Base-by-base conservation (phyloP, 106 monocot species). In the Dioscorea dumetorum region DNA sequence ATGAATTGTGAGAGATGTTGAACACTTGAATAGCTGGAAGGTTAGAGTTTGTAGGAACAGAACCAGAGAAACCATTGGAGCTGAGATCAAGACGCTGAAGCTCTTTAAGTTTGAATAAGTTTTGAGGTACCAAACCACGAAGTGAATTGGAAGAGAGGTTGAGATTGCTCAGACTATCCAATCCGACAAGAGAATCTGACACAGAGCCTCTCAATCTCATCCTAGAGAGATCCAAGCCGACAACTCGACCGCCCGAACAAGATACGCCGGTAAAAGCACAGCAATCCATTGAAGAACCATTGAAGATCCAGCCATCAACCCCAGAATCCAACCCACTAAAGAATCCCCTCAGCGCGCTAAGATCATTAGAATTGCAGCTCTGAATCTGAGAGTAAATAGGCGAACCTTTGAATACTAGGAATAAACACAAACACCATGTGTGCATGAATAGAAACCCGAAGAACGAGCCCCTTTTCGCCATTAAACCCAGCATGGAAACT, bases 81-180 rank as follows among this genome's bases (percentile, higher is more conserved):
- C 95, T 91, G 62, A 95, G 68, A 70, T 95, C 76, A 50, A 95
- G 84, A 15, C 54, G 20, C 69, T 81, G 63, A 60, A 95, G 48
- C 2, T 28, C 59, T 3, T 20, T 77, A 11, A 95, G 72, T 28
- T 19, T 67, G 72, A 91, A 78, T 15, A 95, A 16, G 28, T 48
- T 20, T 8, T 49, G 57, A 2, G 95, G 95, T 13, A 91, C 75
- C 8, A 22, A 0, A 24, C 86, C 91, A 8, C 14, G n/a, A 17
- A 95, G 72, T 19, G 66, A 71, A 70, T 91, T 95, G 58, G 51
- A 18, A 0, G 84, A 88, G 21, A 95, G 82, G 62, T 86, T 52
- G 67, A 94, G 67, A 18, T 4, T 53, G 23, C 49, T 71, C 53
- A 95, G 66, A 31, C 68, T 76, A 70, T 82, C 77, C 72, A 95